phyloP scores from a whole-genome alignment of 225 moss, liverwort and hornwort genomes.

The Pleurozium schreberi region DNA sequence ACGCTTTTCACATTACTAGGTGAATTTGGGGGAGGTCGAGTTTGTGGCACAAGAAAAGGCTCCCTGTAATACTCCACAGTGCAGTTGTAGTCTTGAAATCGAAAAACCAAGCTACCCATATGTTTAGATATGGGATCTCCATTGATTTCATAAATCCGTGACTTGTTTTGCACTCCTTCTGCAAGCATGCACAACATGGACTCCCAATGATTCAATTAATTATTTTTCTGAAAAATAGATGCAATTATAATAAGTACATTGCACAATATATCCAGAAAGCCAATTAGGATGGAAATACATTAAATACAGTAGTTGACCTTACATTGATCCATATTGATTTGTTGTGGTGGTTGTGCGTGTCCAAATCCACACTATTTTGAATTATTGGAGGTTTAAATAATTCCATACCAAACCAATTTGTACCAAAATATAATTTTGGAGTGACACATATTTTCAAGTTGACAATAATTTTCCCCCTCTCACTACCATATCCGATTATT shows the following conservation, averaged over 20 bases:
- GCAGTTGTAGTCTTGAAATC: conserved; percentile 62
- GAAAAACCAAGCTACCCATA: conserved; percentile 42
- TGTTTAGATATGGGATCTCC: conserved; percentile 63
- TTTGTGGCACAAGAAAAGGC: conserved; percentile 64
- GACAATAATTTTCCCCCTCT: background rate
- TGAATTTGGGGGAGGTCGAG: conserved; percentile 20
- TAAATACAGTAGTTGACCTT: too few relatives aligned
- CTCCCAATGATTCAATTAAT: conserved; percentile 59
- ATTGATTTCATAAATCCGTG: conserved; percentile 53
- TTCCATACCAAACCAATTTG: background rate
- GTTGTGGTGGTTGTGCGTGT: background rate
- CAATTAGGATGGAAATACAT: too few relatives aligned
- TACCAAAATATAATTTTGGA: background rate
- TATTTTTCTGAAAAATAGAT: too few relatives aligned
- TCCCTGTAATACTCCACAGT: conserved; percentile 77
- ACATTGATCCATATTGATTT: background rate
- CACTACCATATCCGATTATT: fast-evolving
- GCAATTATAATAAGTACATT: too few relatives aligned
- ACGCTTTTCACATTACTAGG: conserved; percentile 25
- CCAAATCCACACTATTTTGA: background rate
- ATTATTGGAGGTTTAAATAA: background rate
- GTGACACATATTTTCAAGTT: background rate
- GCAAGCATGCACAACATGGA: conserved; percentile 82
- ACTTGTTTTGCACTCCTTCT: conserved; percentile 42
- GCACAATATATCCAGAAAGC: too few relatives aligned